Base-by-base conservation (phyloP, 129 eudicot species). In the Dittrichia graveolens region DNA sequence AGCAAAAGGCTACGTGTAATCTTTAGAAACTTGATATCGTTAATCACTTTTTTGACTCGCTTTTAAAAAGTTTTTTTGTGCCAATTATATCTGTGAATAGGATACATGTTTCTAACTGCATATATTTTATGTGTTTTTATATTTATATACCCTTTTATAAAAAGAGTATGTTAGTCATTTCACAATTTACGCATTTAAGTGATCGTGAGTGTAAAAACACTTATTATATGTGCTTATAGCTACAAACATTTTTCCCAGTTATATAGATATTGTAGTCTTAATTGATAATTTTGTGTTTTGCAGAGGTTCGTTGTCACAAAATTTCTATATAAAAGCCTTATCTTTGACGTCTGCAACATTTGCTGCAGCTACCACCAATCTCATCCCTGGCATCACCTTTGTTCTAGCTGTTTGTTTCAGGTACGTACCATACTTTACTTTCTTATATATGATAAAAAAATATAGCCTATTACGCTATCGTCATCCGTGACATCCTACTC, bases 381-480 rank as follows among this genome's bases (percentile, higher is more conserved):
- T 87, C 15, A 63, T 84, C 11, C 94, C 94, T 3, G 87, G 80
- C 37, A 24, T 87, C 10, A 87, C 94, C 16, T 87, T 87, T 58
- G 13, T 87, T 34, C 63, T 84, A 1, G 87, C 90, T 42, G 58
- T 79, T 44, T 64, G 69, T n/a, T 80, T 87, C 45, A 49, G 87
- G 94, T 87, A 79, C 18, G 94, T 87, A 79, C 18, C n/a, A 45
- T 7, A 9, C 12, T 7, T 5, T 16, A n/a, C 47, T 57, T 24
- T 39, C 8, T 9, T 53, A 13, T 40, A 2, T 14, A 69, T 14
- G 5, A 34, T n/a, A 14, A 11, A 8, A 50, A 13, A 50, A 50
- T 50, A 50, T 24, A 24, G 31, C 31, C 31, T 24, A 24, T 24
- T 0, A 24, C 31, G 31, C 31, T 24, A 24, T 24, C 31, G 31